A percentile compares a stretch with the other conserved stretches of the same genome.
These are phyloP conservation scores for Cyamopsis tetragonoloba DNA, from an alignment of 306 rosid genomes.

Conservation along the genomic window DNA sequence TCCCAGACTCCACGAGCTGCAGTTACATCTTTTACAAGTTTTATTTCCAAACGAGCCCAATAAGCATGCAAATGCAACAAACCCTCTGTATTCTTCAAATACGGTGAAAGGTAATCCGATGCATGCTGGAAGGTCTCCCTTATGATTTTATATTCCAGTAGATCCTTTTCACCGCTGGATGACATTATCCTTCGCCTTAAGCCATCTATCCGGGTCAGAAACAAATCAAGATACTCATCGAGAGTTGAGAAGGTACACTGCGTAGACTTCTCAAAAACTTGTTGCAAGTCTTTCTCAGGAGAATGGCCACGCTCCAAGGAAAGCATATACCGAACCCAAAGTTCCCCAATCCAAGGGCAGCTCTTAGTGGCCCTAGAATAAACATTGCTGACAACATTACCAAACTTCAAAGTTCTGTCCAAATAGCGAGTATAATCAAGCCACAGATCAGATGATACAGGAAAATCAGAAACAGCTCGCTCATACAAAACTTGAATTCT, in stretches of 20 bases:
- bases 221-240: conserved; percentile 86
- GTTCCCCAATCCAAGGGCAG: conserved; percentile 89
- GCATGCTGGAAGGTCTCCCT: conserved; percentile 85
- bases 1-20: conserved; percentile 97
- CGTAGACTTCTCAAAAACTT: conserved; percentile 76
- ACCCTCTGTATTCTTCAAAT: conserved; percentile 68
- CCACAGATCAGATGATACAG: conserved; percentile 78
- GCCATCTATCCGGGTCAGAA: conserved; percentile 86
- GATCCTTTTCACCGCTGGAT: conserved; percentile 36
- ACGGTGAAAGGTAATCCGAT: conserved; percentile 70
- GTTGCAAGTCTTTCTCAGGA: conserved; percentile 73
- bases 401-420: conserved; percentile 89
- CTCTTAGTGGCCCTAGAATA: conserved; percentile 82
- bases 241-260: conserved; percentile 64
- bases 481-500: conserved; percentile 80
- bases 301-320: conserved; percentile 73
- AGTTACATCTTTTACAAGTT: conserved; percentile 51
- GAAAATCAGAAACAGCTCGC: conserved; percentile 81
- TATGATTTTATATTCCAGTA: conserved; percentile 49
- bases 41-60: conserved; percentile 86
- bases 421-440: conserved; percentile 72
- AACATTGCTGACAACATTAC: conserved; percentile 52
- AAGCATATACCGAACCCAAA: conserved; percentile 82
- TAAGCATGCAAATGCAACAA: conserved; percentile 68
- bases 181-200: conserved; percentile 83